Base-by-base conservation (phyloP, 352 stramenopile species). In the Phytophthora hibernalis region DNA sequence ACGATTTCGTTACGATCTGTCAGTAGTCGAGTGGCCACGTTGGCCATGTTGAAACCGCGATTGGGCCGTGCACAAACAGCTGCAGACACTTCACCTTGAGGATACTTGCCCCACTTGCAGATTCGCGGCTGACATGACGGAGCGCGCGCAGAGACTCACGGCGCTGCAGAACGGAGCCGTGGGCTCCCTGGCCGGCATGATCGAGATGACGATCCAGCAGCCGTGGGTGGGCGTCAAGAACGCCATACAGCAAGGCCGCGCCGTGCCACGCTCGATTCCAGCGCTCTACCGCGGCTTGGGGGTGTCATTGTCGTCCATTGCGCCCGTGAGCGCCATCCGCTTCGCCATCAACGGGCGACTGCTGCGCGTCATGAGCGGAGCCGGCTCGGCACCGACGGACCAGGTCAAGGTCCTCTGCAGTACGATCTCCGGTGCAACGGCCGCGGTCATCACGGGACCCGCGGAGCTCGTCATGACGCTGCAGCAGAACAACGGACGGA, bases 401-500 rank as follows among this genome's bases (percentile, higher is more conserved):
- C 45, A 63, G 40, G 30, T 83, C 50, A 90, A 92, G 62, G 80
- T 94, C 45, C 51, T 79, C 8, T 81, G 79, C 11, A 87, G 77
- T 18, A 76, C 83, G 13, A 37, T 84, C 31, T 85, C 86, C 2
- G 86, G 86, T 31, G 67, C 78, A 5, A 77, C 71, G 8, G 89
- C 86, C 16, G 78, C 86, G 44, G 65, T 76, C 21, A 74, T 95
- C 31, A 89, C 82, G 31, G 84, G 81, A 1, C 84, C 86, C 0
- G 84, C 83, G 6, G 86, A 95, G 54, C 73, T 95, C 31, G 77
- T 92, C 55, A 95, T 95, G 86, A 95, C 83, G 44, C 70, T 92
- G 54, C 86, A 95, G 70, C 86, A 93, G 57, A 90, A 90, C 78
- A 85, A 72, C 10, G 86, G 84, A 24, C 74, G 82, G 54, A 76